Evolutionary conservation across 805 yeast species (phyloP), one percentile per base, ranked within the genome.

Genomic region (Yueomyces sinensis): DNA sequence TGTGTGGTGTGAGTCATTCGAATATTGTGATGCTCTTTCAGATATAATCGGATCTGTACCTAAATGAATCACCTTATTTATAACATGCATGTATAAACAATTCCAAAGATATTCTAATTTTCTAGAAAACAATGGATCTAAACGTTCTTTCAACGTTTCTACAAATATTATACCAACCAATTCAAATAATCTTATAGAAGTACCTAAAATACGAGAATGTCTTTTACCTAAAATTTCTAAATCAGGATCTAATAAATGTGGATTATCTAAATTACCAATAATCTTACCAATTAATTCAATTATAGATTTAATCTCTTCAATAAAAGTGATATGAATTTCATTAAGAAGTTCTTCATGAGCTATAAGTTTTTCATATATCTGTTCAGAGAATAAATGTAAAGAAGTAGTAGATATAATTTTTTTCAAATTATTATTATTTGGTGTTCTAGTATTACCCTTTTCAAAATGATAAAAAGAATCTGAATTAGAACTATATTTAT

Each of bases 281-380:
- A 86, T 80, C 30, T 74, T 65, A 20, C 80, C 70, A 45, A 82
- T 54, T 15, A 82, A 82, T 4, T 87, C 86, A 1, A 89, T 84
- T 61, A 82, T 77, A 9, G 87, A 70, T 13, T 73, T 70, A 1
- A 89, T 84, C 57, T 82, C 93, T 49, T 80, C 84, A 41, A 69
- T 69, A 41, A 82, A 72, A 5, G 82, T 72, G 0, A 94, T 91
- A 52, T 80, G 80, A 49, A 75, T 50, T 29, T 60, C 65, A 43
- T 76, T 82, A 40, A 82, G 61, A 13, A 59, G 60, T 0, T 82
- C 74, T 42, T 68, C 72, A 69, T 72, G 69, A 0, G 70, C 53
- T 28, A 82, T 58, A 34, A 82, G 56, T 47, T 80, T 82, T 34
- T 74, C 69, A 56, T 81, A 82, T 49, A 82, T 70, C 52, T 82